Evolutionary conservation across 805 yeast species (phyloP).

Genomic region (Scheffersomyces coipomensis): DNA sequence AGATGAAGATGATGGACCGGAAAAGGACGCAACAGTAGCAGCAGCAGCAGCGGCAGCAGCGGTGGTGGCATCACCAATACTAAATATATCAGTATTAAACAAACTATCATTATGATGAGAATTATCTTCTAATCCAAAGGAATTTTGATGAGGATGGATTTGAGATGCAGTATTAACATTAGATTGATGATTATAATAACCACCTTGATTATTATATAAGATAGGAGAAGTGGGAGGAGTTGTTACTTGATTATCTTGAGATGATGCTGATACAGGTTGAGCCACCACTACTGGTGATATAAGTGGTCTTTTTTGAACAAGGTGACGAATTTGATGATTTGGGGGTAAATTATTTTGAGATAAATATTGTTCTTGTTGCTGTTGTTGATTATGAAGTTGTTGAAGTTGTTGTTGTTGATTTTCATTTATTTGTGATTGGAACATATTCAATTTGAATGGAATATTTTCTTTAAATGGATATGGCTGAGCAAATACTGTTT

Average conservation of each 20-base stretch:
- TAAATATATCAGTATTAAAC: background rate
- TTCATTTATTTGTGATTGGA: too few species aligned
- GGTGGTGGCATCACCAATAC: background rate
- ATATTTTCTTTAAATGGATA: background rate
- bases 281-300: background rate
- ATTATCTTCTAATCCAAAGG: background rate
- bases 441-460: background rate
- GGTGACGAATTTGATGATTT: background rate
- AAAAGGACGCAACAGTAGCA: background rate
- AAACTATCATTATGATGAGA: background rate
- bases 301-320: background rate
- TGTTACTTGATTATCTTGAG: background rate
- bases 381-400: too few species aligned
- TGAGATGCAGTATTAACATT: background rate
- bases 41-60: slow-evolving; percentile 2
- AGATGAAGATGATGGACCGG: background rate
- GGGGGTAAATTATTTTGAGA: too few species aligned
- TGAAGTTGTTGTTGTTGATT: too few species aligned
- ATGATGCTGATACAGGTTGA: background rate
- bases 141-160: background rate
- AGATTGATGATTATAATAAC: background rate
- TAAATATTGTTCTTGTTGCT: too few species aligned
- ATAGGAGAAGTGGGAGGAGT: background rate
- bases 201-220: background rate
- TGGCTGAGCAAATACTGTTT: background rate